Percentiles rank a stretch among this genome's conserved stretches.
phyloP scores from a whole-genome alignment of 106 monocot species.

The Acorus gramineus region DNA sequence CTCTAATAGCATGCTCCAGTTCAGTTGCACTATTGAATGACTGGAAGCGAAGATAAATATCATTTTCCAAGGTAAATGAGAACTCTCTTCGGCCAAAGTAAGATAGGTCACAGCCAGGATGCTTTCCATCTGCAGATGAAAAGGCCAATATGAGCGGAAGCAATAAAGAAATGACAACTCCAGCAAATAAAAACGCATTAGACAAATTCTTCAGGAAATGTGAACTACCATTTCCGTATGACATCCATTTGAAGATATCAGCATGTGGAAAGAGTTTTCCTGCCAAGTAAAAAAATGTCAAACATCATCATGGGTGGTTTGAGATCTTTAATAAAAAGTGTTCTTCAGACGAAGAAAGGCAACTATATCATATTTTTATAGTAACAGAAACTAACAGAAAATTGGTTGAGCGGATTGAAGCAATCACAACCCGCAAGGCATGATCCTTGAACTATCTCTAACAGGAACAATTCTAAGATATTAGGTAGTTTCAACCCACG shows the following conservation, averaged over 20 bases:
- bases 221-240: slow-evolving; percentile 88
- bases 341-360: neutral
- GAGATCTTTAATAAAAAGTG: neutral
- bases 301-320: neutral
- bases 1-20: slow-evolving; percentile 74
- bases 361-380: neutral
- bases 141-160: neutral
- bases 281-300: slow-evolving; percentile 19
- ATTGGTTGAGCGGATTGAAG: too few species aligned
- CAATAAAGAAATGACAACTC: neutral
- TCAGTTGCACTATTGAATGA: slow-evolving; percentile 64
- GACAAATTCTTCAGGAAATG: neutral
- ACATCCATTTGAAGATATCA: slow-evolving; percentile 89
- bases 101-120: slow-evolving; percentile 74
- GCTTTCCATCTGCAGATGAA: slow-evolving; percentile 73
- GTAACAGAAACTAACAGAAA: too few species aligned
- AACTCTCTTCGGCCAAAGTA: slow-evolving; percentile 81
- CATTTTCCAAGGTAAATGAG: slow-evolving; percentile 81
- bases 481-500: too few species aligned
- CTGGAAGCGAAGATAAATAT: slow-evolving; percentile 79
- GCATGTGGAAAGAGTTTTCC: slow-evolving; percentile 85
- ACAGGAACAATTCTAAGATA: too few species aligned
- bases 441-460: too few species aligned
- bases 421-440: too few species aligned
- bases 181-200: neutral